These are phyloP conservation scores for Plectosphaerella cucumerina DNA, from an alignment of 2,329 filamentous ascomycete species.

Conservation along the genomic window DNA sequence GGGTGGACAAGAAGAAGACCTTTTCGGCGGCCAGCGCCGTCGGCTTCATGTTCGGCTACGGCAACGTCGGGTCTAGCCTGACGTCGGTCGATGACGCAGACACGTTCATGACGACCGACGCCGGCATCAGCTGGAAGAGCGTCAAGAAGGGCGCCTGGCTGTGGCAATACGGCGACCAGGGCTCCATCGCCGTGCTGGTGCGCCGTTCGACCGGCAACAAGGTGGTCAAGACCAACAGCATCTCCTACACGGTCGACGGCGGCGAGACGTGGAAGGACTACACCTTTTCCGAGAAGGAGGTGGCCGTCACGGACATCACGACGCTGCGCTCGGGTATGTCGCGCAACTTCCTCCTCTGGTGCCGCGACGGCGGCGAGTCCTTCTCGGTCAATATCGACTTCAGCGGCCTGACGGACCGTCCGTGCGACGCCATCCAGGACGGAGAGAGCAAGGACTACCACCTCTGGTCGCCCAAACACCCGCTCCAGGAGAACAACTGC, in stretches of 20 bases:
- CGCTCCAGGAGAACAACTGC: constrained; percentile 71
- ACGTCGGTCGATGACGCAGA: constrained; percentile 66
- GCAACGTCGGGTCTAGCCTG: constrained; percentile 78
- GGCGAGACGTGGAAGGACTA: constrained; percentile 76
- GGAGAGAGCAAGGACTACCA: constrained; percentile 66
- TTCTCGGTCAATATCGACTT: constrained; percentile 87
- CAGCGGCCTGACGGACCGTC: constrained; percentile 66
- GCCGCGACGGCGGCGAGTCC: constrained; percentile 54
- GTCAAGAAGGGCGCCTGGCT: constrained; percentile 85
- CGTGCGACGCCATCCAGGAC: constrained; percentile 66
- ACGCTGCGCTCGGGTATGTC: constrained; percentile 87
- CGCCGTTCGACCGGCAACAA: constrained; percentile 66
- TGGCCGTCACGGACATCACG: constrained; percentile 75
- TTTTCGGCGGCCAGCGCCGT: constrained; percentile 86
- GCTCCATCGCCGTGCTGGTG: constrained; percentile 86
- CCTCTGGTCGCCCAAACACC: constrained; percentile 84
- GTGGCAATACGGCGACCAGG: constrained; percentile 95
- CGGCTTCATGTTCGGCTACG: constrained; percentile 84
- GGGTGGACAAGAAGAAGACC: constrained; percentile 73
- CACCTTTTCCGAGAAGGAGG: constrained; percentile 66
- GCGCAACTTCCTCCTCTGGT: constrained; percentile 90
- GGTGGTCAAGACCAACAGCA: constrained; percentile 59
- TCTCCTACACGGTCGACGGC: constrained; percentile 78
- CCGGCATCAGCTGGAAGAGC: constrained; percentile 81
- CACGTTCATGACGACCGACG: constrained; percentile 88